phyloP scores from a whole-genome alignment of 1,284 basidiomycete species.

The Puccinia polysora region DNA sequence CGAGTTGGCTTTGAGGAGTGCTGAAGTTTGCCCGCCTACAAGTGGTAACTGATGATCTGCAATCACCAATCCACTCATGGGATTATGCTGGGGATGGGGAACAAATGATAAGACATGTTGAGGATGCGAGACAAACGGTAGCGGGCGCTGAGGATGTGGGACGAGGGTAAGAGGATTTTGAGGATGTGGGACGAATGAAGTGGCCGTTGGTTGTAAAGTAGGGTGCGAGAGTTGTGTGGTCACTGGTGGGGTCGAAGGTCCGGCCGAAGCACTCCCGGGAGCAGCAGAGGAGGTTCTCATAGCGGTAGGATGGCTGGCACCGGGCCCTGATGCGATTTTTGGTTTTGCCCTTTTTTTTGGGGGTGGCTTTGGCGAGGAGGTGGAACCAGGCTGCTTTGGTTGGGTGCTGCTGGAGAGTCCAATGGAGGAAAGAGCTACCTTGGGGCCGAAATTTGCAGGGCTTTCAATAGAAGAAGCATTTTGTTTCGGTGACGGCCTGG shows the following conservation, averaged over 20 bases:
- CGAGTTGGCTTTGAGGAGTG: not conserved
- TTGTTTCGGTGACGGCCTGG: too few species aligned
- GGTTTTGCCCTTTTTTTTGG: conserved; percentile 3
- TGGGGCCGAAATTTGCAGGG: not conserved
- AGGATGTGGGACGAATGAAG: conserved; percentile 2
- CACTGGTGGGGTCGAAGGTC: not conserved
- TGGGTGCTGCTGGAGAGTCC: not conserved
- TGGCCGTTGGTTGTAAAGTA: not conserved
- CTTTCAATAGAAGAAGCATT: not conserved
- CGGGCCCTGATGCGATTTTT: conserved; percentile 2
- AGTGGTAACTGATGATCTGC: too few species aligned
- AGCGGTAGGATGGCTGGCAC: not conserved
- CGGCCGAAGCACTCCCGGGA: not conserved
- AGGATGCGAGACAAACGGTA: not conserved
- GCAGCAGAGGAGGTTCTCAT: not conserved
- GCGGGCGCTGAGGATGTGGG: not conserved
- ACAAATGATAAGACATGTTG: not conserved
- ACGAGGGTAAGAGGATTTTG: conserved; percentile 15
- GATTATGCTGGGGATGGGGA: conserved; percentile 1
- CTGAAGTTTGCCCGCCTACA: not conserved
- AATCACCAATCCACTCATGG: too few species aligned
- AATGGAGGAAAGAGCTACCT: not conserved
- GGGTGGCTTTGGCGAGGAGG: not conserved
- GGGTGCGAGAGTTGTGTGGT: not conserved
- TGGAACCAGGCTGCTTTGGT: conserved; percentile 2